Evolutionary conservation across 75 land plant species (phyloP), one percentile per base, ranked within the genome.

Genomic region (Larix kaempferi): DNA sequence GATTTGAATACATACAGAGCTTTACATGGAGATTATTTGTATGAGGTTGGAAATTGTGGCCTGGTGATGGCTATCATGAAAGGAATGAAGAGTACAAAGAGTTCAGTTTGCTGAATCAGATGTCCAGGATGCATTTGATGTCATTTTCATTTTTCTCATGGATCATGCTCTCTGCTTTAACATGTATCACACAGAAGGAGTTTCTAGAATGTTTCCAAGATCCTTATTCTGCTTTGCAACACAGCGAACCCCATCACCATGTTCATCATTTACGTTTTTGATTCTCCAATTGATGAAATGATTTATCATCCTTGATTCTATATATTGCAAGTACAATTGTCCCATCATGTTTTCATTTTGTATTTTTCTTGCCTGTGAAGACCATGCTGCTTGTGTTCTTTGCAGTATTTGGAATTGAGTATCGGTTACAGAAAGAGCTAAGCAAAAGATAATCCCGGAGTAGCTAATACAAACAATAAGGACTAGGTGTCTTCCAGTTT

Each of bases 21-120:
- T 39, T 37, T 22, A 17, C 49, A 33, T 37, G 17, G 35, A 65
- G 7, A 13, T 65, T 17, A 33, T 33, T 37, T 65, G 69, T 65
- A 65, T 21, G 72, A 41, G 22, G 49, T 49, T 37, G 23, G 72
- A 39, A 69, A 69, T n/a, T 39, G 13, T 69, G 52, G 25, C 49
- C 72, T 41, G 39, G 7, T 41, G 72, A 69, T 69, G 41, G 44
- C 72, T 41, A 44, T 69, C 49, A 69, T 69, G 72, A 69, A 69
- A 69, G 49, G 72, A 69, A 69, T 69, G 52, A 69, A 69, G 72
- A 69, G 44, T 41, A 69, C 52, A 41, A 35, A 39, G 41, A 21
- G 37, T 69, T 39, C n/a, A 19, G 8, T 69, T 17, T 41, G 41
- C 72, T 39, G 71, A 35, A 35, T 67, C 39, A 35, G 71, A 67